These are phyloP conservation scores for Candida mattraensis DNA, from an alignment of 805 yeast species.

Conservation along the genomic window DNA sequence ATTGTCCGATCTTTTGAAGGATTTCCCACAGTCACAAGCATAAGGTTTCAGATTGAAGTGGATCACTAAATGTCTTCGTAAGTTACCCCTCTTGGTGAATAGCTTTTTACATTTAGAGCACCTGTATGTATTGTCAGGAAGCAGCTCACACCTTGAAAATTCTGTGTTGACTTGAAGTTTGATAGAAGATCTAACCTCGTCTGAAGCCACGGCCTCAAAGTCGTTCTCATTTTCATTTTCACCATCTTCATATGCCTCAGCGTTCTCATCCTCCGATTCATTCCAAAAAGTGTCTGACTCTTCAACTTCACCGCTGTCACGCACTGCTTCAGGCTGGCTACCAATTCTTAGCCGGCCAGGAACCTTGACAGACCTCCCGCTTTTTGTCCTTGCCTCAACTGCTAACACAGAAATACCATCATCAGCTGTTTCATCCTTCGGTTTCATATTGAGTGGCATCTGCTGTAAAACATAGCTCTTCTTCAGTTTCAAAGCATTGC, in stretches of 20 bases:
- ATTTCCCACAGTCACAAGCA: constrained; percentile 26
- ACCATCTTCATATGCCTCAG: constrained; percentile 10
- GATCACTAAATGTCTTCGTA: constrained; percentile 25
- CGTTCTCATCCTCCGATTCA: constrained; percentile 1
- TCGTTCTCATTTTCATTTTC: constrained; percentile 4
- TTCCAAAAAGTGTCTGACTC: not conserved
- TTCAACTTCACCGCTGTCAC: not conserved
- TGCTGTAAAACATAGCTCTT: constrained; percentile 4
- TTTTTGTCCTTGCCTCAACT: not conserved
- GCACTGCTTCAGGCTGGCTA: no score
- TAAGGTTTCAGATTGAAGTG: constrained; percentile 27
- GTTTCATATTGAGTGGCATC: not conserved
- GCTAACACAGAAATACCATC: not conserved
- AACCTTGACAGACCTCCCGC: constrained; percentile 1
- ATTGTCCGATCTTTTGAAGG: constrained; percentile 28
- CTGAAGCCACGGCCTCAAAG: not conserved
- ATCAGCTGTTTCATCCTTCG: not conserved
- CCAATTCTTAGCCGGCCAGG: not conserved
- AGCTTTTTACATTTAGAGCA: constrained; percentile 23
- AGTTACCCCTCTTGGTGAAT: constrained; percentile 27
- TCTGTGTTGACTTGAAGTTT: constrained; percentile 21
- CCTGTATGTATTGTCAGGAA: constrained; percentile 20
- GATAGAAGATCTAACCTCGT: constrained; percentile 6
- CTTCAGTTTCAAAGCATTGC: constrained; percentile 5
- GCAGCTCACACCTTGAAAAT: constrained; percentile 20